Percentiles rank a stretch among this genome's conserved stretches.
Evolutionary conservation across 768 basidiomycete species (phyloP).

Genomic region (Rhodotorula kratochvilovae): DNA sequence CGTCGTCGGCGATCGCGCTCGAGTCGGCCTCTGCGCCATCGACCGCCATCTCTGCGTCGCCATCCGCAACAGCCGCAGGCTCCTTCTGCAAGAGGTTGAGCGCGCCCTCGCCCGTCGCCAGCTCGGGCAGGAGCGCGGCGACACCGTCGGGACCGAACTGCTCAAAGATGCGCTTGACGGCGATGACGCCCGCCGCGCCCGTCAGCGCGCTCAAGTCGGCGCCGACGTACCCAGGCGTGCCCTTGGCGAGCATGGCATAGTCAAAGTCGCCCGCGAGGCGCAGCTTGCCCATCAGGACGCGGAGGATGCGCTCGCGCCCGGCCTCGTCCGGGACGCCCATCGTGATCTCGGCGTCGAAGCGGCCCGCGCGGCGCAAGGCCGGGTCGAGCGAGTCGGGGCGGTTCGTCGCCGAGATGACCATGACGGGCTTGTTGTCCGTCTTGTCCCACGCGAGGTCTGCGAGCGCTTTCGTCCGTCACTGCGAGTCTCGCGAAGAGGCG

Average conservation of each 20-base stretch:
- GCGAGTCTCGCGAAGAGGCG: too few species aligned
- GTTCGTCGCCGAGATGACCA: conserved; percentile 95
- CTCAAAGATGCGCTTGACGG: conserved; percentile 92
- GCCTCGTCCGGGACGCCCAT: conserved; percentile 95
- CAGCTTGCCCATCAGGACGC: conserved; percentile 76
- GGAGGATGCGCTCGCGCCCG: conserved; percentile 80
- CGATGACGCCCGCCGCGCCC: conserved; percentile 88
- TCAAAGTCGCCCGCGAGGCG: conserved; percentile 83
- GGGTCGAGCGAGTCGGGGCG: conserved; percentile 91
- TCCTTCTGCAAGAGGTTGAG: neutral
- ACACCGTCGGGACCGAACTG: conserved; percentile 59
- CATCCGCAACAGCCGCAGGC: conserved; percentile 14
- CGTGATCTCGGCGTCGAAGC: conserved; percentile 96
- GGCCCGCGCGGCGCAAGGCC: conserved; percentile 82
- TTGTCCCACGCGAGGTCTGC: conserved; percentile 93
- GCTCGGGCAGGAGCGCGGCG: conserved; percentile 49
- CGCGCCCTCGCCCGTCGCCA: conserved; percentile 22
- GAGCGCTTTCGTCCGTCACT: neutral
- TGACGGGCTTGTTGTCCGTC: conserved; percentile 82
- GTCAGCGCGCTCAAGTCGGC: conserved; percentile 87
- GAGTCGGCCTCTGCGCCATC: conserved; percentile 19
- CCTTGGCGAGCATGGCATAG: conserved; percentile 76
- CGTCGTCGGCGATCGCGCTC: neutral
- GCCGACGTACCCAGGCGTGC: conserved; percentile 94
- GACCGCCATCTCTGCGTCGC: neutral